Evolutionary conservation across 495 filamentous ascomycete genomes (phyloP).

Genomic region (Aspergillus coremiiformis): DNA sequence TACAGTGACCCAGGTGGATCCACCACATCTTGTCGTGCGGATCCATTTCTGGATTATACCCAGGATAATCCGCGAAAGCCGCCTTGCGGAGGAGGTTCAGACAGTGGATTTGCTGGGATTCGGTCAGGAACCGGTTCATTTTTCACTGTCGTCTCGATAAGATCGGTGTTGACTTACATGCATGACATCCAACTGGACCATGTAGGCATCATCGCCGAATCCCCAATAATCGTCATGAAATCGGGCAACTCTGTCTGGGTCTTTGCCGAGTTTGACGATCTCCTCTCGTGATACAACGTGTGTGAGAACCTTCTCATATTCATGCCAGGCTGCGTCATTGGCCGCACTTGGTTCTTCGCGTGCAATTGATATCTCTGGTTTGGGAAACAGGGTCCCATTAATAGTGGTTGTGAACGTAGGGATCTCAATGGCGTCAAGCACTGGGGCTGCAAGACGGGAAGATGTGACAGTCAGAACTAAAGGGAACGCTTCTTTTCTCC

Average conservation of each 20-base stretch:
- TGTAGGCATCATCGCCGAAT: constrained; percentile 29
- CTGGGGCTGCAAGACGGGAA: background rate
- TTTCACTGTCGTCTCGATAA: too few species aligned
- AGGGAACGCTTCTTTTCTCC: background rate
- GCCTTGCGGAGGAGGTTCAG: constrained; percentile 26
- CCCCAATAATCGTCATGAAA: constrained; percentile 26
- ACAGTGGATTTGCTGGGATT: constrained; percentile 16
- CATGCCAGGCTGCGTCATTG: constrained; percentile 24
- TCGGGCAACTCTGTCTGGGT: constrained; percentile 24
- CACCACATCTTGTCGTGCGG: constrained; percentile 9
- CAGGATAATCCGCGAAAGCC: constrained; percentile 24
- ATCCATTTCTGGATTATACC: background rate
- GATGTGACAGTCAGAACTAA: too few species aligned
- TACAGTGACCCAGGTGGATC: constrained; percentile 25
- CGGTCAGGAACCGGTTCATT: background rate
- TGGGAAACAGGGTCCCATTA: constrained; percentile 1
- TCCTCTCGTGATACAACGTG: constrained; percentile 23
- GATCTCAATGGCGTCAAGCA: background rate
- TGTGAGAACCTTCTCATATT: constrained; percentile 24
- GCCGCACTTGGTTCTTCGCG: constrained; percentile 8
- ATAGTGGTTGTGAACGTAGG: background rate
- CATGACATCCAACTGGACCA: constrained; percentile 27
- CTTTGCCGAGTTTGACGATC: constrained; percentile 27
- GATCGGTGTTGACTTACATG: too few species aligned
- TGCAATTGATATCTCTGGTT: constrained; percentile 1